These are phyloP conservation scores for Clarkia xantiana DNA, from an alignment of 345 rosid species.

Conservation along the genomic window DNA sequence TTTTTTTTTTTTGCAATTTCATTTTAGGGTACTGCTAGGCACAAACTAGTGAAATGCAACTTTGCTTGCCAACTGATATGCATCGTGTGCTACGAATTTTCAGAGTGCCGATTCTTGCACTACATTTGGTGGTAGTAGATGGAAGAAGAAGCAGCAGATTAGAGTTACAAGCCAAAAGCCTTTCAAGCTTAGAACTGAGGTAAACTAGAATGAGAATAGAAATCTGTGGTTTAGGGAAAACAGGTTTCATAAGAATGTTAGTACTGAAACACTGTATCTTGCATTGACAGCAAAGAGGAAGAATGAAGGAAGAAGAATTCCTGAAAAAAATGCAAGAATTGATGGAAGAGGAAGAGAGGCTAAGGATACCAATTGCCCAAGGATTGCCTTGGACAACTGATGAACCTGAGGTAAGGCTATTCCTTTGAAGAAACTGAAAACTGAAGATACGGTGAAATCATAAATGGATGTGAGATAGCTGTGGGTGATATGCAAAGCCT, in stretches of 20 bases:
- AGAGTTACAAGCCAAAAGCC: constrained; percentile 54
- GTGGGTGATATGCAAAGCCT: too few relatives aligned
- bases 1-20: constrained; percentile 3
- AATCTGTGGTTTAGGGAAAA: too few relatives aligned
- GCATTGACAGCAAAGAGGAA: constrained; percentile 64
- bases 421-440: too few relatives aligned
- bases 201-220: constrained; percentile 3
- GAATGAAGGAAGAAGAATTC: constrained; percentile 71
- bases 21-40: not conserved
- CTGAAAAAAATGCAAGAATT: constrained; percentile 61
- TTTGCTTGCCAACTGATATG: too few relatives aligned
- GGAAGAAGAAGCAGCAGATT: constrained; percentile 40
- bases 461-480: too few relatives aligned
- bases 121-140: constrained; percentile 34
- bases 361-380: constrained; percentile 70
- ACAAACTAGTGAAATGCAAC: too few relatives aligned
- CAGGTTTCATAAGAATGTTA: too few relatives aligned
- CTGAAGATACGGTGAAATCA: too few relatives aligned
- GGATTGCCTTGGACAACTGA: constrained; percentile 97
- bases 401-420: constrained; percentile 63
- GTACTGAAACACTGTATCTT: not conserved
- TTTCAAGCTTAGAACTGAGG: constrained; percentile 86
- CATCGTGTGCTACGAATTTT: constrained; percentile 1
- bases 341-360: constrained; percentile 49
- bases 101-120: constrained; percentile 67